Conservation (phyloP, 73 alveolate genomes). For the Symbiodinium pilosum region DNA sequence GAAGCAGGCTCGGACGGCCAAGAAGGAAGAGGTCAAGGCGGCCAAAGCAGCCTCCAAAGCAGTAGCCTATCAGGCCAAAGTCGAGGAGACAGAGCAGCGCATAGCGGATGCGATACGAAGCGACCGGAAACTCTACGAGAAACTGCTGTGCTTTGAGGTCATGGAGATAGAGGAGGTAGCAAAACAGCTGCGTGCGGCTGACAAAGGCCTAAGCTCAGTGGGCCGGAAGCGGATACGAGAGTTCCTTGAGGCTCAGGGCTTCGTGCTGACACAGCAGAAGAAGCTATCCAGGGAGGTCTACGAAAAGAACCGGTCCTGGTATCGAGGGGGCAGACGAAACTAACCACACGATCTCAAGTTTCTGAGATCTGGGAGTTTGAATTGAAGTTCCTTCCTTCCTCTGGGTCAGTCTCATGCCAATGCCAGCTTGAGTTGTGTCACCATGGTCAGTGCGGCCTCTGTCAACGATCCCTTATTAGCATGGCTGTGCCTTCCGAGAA, state of each 20-base stretch:
- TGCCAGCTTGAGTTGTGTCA: no score
- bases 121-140: not conserved
- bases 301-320: no score
- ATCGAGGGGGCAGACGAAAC: no score
- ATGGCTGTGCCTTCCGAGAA: no score
- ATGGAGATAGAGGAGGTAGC: not conserved
- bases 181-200: not conserved
- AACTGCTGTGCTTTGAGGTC: not conserved
- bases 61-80: not conserved
- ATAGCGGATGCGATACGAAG: not conserved
- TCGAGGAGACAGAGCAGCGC: not conserved
- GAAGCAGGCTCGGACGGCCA: not conserved
- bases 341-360: no score
- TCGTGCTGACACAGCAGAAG: not conserved
- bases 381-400: no score
- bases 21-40: not conserved
- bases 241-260: constrained; percentile 13
- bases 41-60: not conserved
- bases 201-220: not conserved
- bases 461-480: no score
- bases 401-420: no score
- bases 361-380: no score
- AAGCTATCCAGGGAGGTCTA: not conserved
- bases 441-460: no score
- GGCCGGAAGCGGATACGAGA: constrained; percentile 9